Evolutionary conservation across 305 asterid genomes (phyloP).

Genomic region (Fraxinus paxiana): DNA sequence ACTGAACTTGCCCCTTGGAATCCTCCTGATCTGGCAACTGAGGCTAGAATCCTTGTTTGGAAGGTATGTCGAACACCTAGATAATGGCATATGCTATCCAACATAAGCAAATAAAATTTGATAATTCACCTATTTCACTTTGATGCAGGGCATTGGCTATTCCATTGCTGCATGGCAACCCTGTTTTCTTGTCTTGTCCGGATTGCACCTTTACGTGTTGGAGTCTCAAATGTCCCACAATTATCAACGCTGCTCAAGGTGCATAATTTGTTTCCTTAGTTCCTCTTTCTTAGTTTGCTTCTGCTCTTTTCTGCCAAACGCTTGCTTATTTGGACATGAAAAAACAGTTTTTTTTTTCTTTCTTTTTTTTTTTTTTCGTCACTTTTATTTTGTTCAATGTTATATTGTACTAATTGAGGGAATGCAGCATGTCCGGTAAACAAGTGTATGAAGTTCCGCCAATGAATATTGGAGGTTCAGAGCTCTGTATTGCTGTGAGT

Average conservation of each 20-base stretch:
- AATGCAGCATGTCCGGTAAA: conserved; percentile 90
- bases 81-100: conserved; percentile 9
- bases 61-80: conserved; percentile 49
- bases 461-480: conserved; percentile 75
- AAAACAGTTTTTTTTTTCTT: neutral
- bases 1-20: conserved; percentile 70
- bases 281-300: conserved; percentile 13
- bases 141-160: conserved; percentile 92
- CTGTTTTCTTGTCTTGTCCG: conserved; percentile 77
- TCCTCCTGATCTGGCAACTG: conserved; percentile 79
- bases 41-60: conserved; percentile 89
- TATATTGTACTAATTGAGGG: conserved; percentile 14
- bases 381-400: neutral
- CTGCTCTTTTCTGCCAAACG: conserved; percentile 17
- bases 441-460: conserved; percentile 92
- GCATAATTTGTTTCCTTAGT: conserved; percentile 18
- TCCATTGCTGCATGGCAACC: conserved; percentile 97
- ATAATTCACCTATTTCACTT: conserved; percentile 26
- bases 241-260: conserved; percentile 95
- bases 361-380: neutral
- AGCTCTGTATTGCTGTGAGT: conserved; percentile 78
- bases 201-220: conserved; percentile 76
- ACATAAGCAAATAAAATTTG: neutral
- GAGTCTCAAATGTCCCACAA: conserved; percentile 78
- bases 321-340: neutral